A percentile compares a stretch with the other conserved stretches of the same genome.
Conservation (phyloP, 73 alveolate species). For the Durusdinium trenchii region DNA sequence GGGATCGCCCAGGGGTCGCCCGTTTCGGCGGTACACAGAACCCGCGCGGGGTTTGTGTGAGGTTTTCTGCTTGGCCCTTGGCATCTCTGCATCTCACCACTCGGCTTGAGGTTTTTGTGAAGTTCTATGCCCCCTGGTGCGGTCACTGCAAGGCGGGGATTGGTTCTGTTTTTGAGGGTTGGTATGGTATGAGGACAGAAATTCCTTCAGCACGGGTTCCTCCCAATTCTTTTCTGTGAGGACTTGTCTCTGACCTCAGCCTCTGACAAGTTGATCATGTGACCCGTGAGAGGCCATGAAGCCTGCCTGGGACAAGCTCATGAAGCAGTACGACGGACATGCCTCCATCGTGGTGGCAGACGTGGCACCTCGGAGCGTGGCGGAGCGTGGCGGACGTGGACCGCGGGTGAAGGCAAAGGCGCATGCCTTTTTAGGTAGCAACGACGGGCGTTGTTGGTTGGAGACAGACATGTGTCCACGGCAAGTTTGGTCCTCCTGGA, state of each 20-base stretch:
- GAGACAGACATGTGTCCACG: neutral
- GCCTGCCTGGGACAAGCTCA: slow-evolving; percentile 94
- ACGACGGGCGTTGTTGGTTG: neutral
- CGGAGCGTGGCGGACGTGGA: neutral
- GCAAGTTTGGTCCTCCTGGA: too few species aligned
- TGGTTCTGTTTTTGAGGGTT: neutral
- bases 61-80: neutral
- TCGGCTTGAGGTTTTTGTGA: slow-evolving; percentile 87
- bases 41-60: neutral
- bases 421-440: neutral
- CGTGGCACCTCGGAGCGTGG: too few species aligned
- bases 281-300: slow-evolving; percentile 78
- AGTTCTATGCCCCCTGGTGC: slow-evolving; percentile 95
- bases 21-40: neutral
- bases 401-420: neutral
- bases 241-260: slow-evolving; percentile 78
- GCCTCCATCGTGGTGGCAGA: slow-evolving; percentile 85
- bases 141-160: slow-evolving; percentile 89
- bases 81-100: too few species aligned
- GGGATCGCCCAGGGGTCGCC: neutral
- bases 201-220: neutral
- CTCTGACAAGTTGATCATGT: slow-evolving; percentile 93
- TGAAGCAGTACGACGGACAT: slow-evolving; percentile 89
- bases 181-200: neutral
- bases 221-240: neutral